Evolutionary conservation across 805 yeast genomes (phyloP).

Genomic region (Lachancea nothofagi): DNA sequence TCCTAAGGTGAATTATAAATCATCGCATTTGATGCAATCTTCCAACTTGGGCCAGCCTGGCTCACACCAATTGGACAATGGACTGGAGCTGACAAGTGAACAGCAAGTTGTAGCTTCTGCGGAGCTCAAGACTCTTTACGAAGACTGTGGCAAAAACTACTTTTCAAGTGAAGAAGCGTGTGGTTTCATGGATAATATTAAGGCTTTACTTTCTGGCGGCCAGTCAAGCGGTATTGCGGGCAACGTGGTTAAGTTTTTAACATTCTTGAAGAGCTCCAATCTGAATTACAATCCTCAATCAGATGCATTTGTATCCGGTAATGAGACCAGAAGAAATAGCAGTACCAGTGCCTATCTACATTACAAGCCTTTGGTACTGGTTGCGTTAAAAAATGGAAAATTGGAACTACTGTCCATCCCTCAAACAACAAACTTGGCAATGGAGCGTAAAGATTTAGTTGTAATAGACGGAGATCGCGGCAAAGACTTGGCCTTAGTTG

Average conservation of each 20-base stretch:
- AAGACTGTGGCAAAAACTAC: constrained; percentile 44
- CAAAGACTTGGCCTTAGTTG: constrained; percentile 66
- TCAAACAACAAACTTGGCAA: constrained; percentile 52
- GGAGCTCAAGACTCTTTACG: constrained; percentile 46
- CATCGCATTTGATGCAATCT: neutral
- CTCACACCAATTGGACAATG: constrained; percentile 49
- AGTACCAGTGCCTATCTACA: constrained; percentile 28
- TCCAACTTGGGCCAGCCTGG: constrained; percentile 9
- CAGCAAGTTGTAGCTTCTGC: constrained; percentile 55
- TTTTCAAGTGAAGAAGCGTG: constrained; percentile 45
- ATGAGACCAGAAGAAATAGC: constrained; percentile 18
- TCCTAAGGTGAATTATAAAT: constrained; percentile 5
- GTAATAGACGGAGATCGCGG: constrained; percentile 84
- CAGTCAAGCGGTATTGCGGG: constrained; percentile 11
- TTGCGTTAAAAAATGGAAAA: constrained; percentile 57
- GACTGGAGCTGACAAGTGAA: constrained; percentile 47
- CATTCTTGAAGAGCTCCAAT: constrained; percentile 40
- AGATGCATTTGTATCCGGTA: constrained; percentile 29
- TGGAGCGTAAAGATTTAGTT: constrained; percentile 59
- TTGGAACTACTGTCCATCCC: constrained; percentile 67
- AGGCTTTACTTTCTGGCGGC: constrained; percentile 21
- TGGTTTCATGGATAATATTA: constrained; percentile 36
- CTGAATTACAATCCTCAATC: constrained; percentile 39
- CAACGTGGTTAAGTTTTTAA: constrained; percentile 29
- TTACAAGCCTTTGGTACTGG: constrained; percentile 38